Evolutionary conservation across 257 asterid genomes (phyloP).

Genomic region (Przewalskia tangutica): DNA sequence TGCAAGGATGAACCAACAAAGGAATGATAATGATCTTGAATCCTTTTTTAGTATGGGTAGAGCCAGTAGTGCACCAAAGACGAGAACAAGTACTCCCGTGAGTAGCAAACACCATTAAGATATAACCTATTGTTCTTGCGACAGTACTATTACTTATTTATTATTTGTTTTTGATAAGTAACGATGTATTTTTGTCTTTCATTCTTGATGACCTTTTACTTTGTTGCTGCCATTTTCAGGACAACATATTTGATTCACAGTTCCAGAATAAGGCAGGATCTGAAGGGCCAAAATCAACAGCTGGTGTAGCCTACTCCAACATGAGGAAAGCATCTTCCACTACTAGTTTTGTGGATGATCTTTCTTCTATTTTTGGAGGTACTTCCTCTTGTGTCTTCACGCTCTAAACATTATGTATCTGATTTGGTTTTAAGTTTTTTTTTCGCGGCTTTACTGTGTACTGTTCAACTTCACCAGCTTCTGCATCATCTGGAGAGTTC

Average conservation of each 20-base stretch:
- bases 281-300: conserved; percentile 57
- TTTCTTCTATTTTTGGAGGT: conserved; percentile 93
- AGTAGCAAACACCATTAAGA: conserved; percentile 22
- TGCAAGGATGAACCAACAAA: conserved; percentile 67
- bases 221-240: conserved; percentile 34
- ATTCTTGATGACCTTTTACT: background rate
- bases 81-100: conserved; percentile 62
- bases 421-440: background rate
- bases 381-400: background rate
- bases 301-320: conserved; percentile 59
- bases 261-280: conserved; percentile 53
- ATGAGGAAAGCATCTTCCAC: conserved; percentile 70
- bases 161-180: background rate
- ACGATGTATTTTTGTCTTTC: background rate
- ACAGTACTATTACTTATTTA: background rate
- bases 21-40: conserved; percentile 72
- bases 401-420: background rate
- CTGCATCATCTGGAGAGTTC: conserved; percentile 73
- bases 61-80: conserved; percentile 84
- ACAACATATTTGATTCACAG: conserved; percentile 54
- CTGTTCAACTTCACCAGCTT: conserved; percentile 36
- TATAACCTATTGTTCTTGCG: background rate
- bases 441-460: conserved; percentile 12
- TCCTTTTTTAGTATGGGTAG: conserved; percentile 82
- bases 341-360: conserved; percentile 77